Conservation (phyloP, 2,329 filamentous ascomycete species). For the Fusarium redolens region DNA sequence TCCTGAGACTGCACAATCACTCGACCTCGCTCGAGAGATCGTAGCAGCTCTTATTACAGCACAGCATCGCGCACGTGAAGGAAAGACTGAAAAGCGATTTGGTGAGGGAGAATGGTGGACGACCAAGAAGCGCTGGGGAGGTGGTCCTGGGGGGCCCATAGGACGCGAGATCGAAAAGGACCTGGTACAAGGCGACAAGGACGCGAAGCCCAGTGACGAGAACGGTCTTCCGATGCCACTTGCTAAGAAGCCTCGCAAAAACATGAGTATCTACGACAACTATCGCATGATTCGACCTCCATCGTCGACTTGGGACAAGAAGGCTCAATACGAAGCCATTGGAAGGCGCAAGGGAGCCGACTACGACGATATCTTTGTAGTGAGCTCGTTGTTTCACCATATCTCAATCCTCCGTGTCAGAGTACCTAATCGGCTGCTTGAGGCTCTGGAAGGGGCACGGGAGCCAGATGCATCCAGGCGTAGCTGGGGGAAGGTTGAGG, state of each 20-base stretch:
- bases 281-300: conserved; percentile 72
- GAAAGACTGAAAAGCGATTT: conserved; percentile 65
- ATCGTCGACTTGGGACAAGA: conserved; percentile 68
- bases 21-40: conserved; percentile 72
- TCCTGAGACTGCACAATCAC: conserved; percentile 65
- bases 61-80: conserved; percentile 71
- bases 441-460: conserved; percentile 61
- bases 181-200: conserved; percentile 59
- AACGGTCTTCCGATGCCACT: conserved; percentile 43
- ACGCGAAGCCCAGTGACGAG: conserved; percentile 47
- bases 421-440: conserved; percentile 65
- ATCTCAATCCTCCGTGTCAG: conserved; percentile 67
- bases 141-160: conserved; percentile 70
- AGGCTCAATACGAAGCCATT: conserved; percentile 67
- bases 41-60: conserved; percentile 71
- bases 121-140: conserved; percentile 70
- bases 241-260: conserved; percentile 65
- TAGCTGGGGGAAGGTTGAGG: conserved; percentile 64
- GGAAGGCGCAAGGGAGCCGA: conserved; percentile 60
- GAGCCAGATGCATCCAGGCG: conserved; percentile 49
- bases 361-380: conserved; percentile 71
- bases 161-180: conserved; percentile 68
- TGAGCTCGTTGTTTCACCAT: conserved; percentile 72
- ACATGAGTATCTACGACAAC: conserved; percentile 69
- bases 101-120: conserved; percentile 73